Base-by-base conservation (phyloP, 2,329 filamentous ascomycete species). In the Diaporthe longicolla region DNA sequence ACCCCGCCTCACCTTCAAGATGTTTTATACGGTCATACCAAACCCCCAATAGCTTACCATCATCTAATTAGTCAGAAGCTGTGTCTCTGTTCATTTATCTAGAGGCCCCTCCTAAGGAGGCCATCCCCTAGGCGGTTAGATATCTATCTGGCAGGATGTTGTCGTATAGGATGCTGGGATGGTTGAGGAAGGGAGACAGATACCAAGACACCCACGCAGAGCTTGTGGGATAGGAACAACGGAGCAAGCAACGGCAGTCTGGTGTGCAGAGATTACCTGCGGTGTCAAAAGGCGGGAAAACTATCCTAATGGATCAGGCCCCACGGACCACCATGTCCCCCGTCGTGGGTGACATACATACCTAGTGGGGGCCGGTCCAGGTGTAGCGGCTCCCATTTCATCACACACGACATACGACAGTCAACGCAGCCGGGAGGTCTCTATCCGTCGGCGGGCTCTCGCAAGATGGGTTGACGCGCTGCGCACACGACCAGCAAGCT, bases 381-480 rank as follows among this genome's bases (percentile, higher is more conserved):
- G 24, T 48, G 26, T 48, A 24, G 26, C 61, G 45, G 7, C 13
- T 52, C 45, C 45, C 7, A 26, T 19, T 10, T 6, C n/a, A 68
- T 68, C 26, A 52, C 61, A 66, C 61, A 54, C 45, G 8, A 52
- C 10, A 54, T 37, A 52, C 29, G 63, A 40, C 48, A 54, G 32
- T 54, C 29, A 68, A 17, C n/a, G 45, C 29, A 50, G 63, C 63
- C 63, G 63, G 63, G 32, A 48, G 24, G 29, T 19, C 45, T 66
- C 45, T 50, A 66, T 48, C 63, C 63, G 61, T 52, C 45, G 29
- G 63, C 45, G n/a, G 21, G 13, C 45, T 26, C 17, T 26, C 21
- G n/a, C 35, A 52, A 52, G 45, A 66, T 66, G 61, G 45, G 45
- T 1, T 26, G 61, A 52, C 17, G 45, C 4, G 8, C 4, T 48